Evolutionary conservation across 2,329 filamentous ascomycete genomes (phyloP).

Genomic region (Hirsutella thompsonii): DNA sequence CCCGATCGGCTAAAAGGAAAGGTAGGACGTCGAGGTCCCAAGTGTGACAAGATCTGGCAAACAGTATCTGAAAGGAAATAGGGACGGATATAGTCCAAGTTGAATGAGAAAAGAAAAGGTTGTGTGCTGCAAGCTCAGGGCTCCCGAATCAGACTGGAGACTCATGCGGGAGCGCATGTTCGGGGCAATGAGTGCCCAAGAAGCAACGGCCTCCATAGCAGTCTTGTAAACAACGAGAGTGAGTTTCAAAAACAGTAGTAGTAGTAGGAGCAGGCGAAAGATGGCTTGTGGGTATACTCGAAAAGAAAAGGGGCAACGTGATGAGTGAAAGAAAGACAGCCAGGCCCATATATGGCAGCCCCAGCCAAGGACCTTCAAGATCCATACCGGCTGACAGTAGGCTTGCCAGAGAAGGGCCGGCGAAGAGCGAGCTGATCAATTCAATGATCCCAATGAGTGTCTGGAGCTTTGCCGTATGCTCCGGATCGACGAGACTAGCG

Average conservation of each 20-base stretch:
- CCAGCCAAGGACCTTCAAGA: slow-evolving; percentile 11
- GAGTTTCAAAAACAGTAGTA: not conserved
- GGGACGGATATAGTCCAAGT: too few relatives aligned
- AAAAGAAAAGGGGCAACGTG: slow-evolving; percentile 2
- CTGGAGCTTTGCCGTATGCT: slow-evolving; percentile 14
- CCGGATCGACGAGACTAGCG: slow-evolving; percentile 7
- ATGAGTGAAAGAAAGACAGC: slow-evolving; percentile 2
- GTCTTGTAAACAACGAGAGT: not conserved
- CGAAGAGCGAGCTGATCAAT: slow-evolving; percentile 10
- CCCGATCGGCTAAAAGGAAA: too few relatives aligned
- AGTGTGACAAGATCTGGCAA: too few relatives aligned
- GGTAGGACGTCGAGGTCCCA: too few relatives aligned
- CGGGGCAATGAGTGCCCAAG: not conserved
- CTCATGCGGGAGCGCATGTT: not conserved
- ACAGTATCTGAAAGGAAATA: too few relatives aligned
- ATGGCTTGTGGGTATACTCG: not conserved
- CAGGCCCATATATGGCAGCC: slow-evolving; percentile 12
- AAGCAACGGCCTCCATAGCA: not conserved
- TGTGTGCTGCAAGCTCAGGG: not conserved
- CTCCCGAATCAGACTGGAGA: not conserved
- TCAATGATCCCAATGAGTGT: slow-evolving; percentile 15
- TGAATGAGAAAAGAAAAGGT: not conserved
- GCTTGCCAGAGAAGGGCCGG: slow-evolving; percentile 13
- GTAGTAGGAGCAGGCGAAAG: not conserved
- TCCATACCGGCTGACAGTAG: slow-evolving; percentile 12